phyloP scores from a whole-genome alignment of 106 monocot species.

The Dioscorea alata region DNA sequence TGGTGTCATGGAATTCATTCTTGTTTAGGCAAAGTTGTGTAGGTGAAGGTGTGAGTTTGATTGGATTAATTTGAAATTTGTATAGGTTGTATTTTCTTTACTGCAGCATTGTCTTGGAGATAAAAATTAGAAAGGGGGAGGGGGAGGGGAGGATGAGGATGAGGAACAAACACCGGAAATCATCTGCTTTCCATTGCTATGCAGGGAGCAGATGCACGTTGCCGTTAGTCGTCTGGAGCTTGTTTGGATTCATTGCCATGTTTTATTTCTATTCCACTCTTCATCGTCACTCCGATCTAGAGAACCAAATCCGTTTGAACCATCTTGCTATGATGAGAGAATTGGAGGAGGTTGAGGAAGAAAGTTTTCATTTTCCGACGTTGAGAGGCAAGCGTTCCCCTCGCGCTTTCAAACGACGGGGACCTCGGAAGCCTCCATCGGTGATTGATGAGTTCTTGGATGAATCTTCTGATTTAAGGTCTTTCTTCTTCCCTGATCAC shows the following conservation, averaged over 20 bases:
- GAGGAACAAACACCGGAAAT: constrained; percentile 70
- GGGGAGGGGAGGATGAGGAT: constrained; percentile 41
- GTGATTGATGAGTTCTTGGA: constrained; percentile 78
- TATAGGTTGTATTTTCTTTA: constrained; percentile 23
- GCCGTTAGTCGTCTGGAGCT: constrained; percentile 35
- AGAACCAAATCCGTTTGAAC: constrained; percentile 18
- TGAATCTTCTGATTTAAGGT: constrained; percentile 68
- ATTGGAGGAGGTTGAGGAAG: constrained; percentile 77
- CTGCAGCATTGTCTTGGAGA: constrained; percentile 51
- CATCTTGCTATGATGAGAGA: constrained; percentile 25
- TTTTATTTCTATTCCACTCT: constrained; percentile 42
- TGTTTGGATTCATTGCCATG: constrained; percentile 49
- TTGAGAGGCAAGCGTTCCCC: constrained; percentile 49
- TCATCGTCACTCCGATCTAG: constrained; percentile 18
- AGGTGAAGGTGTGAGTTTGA: constrained; percentile 3
- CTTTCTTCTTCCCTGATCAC: constrained; percentile 68
- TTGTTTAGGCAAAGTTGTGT: too few species aligned
- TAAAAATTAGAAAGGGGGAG: constrained; percentile 11
- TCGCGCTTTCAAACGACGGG: constrained; percentile 58
- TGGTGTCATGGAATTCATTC: too few species aligned
- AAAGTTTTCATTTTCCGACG: constrained; percentile 53
- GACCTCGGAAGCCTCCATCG: constrained; percentile 50
- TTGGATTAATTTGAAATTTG: constrained; percentile 10
- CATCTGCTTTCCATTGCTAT: constrained; percentile 67
- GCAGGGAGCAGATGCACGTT: constrained; percentile 65